Evolutionary conservation across 2,329 filamentous ascomycete genomes (phyloP), one percentile per base, ranked within the genome.

Genomic region (Hortaea werneckii): DNA sequence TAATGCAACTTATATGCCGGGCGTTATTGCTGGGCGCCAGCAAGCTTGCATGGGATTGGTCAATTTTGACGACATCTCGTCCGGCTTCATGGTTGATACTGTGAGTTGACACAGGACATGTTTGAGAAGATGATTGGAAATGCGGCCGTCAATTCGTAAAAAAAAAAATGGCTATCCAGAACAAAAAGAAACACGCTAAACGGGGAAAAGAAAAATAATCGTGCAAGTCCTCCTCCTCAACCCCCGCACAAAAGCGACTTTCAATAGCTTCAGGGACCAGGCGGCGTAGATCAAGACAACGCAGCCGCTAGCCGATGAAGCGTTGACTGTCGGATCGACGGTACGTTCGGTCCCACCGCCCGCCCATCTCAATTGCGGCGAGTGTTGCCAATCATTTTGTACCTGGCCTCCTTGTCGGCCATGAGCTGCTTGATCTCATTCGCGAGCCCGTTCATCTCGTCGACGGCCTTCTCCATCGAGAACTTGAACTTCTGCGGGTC

Each of bases 401-500:
- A 51, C 37, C 48, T 46, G 5, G 43, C 42, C 9, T 57, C 40
- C 45, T 57, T 57, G 40, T 59, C 56, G n/a, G 42, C 42, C 42
- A 42, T 46, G 37, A 94, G 76, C 47, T 81, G 76, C 42, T 67
- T 63, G 64, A 90, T 86, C 58, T 89, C 85, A 46, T 70, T 67
- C 54, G 82, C 74, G 48, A 89, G 79, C 54, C 79, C 78, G 63
- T 82, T 79, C 63, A 94, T 84, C 46, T 84, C 82, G 43, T 83
- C 83, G 52, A 73, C 74, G 43, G 83, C 79, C 65, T 85, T 84
- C 49, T 77, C 77, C 59, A 79, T 79, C 20, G 75, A 78, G 44
- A 76, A 77, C 47, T 68, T 67, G 60, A 77, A 73, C 41, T 48
- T 51, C 37, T 44, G 35, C 13, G 44, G 40, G 34, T 51, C 46